phyloP scores from a whole-genome alignment of 140 eudicot genomes.

The Cichorium intybus region DNA sequence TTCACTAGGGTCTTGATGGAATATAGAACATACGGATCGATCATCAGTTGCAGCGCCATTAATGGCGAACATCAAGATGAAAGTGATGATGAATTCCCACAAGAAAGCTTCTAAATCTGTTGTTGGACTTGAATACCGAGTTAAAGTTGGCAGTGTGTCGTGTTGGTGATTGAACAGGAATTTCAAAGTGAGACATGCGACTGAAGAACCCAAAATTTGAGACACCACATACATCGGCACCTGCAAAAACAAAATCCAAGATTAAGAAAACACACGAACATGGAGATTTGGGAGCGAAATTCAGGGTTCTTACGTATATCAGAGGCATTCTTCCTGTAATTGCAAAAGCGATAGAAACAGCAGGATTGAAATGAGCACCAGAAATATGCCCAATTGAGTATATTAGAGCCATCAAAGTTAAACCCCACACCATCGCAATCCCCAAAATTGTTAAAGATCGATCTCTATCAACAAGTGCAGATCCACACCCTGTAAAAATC shows the following conservation, averaged over 20 bases:
- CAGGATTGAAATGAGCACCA: constrained; percentile 72
- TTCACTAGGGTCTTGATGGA: neutral
- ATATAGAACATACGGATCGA: constrained; percentile 44
- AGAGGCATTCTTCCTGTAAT: constrained; percentile 38
- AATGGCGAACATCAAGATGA: constrained; percentile 56
- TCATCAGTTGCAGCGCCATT: constrained; percentile 68
- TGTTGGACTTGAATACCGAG: constrained; percentile 46
- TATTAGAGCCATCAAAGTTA: constrained; percentile 40
- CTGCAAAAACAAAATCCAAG: constrained; percentile 28
- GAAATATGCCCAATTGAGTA: constrained; percentile 63
- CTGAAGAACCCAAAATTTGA: constrained; percentile 54
- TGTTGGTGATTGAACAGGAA: constrained; percentile 46
- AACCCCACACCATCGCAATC: constrained; percentile 56
- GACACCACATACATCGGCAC: constrained; percentile 61
- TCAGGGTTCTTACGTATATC: constrained; percentile 22
- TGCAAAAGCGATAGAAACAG: constrained; percentile 61
- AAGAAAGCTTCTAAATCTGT: constrained; percentile 51
- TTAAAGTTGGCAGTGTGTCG: constrained; percentile 40
- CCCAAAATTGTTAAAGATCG: constrained; percentile 43
- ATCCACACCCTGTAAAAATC: constrained; percentile 58
- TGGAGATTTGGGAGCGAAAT: neutral
- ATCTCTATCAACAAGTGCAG: constrained; percentile 55
- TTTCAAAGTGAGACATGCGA: constrained; percentile 59
- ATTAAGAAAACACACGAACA: neutral
- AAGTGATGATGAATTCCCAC: constrained; percentile 68